phyloP scores from a whole-genome alignment of 306 rosid species.

The Begonia masoniana region DNA sequence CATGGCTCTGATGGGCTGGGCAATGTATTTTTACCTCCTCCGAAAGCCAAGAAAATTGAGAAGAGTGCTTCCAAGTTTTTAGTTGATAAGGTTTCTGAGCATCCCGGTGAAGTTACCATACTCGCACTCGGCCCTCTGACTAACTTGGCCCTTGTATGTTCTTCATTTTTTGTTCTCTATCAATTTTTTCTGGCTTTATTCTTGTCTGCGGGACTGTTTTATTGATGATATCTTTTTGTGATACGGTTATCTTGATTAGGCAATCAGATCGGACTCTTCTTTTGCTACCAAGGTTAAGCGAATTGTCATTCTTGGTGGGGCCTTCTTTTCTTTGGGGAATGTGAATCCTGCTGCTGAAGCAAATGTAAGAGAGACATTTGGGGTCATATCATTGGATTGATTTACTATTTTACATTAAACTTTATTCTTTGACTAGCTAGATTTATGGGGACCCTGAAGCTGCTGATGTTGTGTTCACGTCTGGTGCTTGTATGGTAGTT shows the following conservation, averaged over 20 bases:
- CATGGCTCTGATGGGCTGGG: conserved; percentile 95
- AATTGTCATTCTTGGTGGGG: conserved; percentile 80
- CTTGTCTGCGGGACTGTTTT: neutral
- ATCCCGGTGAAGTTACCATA: conserved; percentile 80
- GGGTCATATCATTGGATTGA: neutral
- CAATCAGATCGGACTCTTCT: conserved; percentile 80
- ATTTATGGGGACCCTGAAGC: conserved; percentile 97
- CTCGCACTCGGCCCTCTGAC: conserved; percentile 95
- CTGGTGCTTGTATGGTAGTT: conserved; percentile 77
- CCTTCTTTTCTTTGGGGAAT: conserved; percentile 89
- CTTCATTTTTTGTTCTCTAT: conserved; percentile 5
- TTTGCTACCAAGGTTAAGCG: conserved; percentile 77
- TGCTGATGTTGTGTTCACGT: conserved; percentile 84
- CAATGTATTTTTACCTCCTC: conserved; percentile 43
- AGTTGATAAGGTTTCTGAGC: conserved; percentile 53
- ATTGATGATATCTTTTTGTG: neutral
- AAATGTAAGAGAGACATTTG: conserved; percentile 45
- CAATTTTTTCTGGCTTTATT: conserved; percentile 1
- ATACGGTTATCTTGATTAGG: conserved; percentile 23
- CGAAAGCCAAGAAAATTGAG: conserved; percentile 44
- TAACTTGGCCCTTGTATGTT: conserved; percentile 72
- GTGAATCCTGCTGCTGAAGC: conserved; percentile 99
- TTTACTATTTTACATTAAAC: neutral
- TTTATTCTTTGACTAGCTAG: conserved; percentile 26
- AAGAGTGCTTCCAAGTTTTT: conserved; percentile 73